Percentiles rank a stretch among this genome's conserved stretches.
Conservation (phyloP, 164 flowering plant species). For the Hamamelis virginiana region DNA sequence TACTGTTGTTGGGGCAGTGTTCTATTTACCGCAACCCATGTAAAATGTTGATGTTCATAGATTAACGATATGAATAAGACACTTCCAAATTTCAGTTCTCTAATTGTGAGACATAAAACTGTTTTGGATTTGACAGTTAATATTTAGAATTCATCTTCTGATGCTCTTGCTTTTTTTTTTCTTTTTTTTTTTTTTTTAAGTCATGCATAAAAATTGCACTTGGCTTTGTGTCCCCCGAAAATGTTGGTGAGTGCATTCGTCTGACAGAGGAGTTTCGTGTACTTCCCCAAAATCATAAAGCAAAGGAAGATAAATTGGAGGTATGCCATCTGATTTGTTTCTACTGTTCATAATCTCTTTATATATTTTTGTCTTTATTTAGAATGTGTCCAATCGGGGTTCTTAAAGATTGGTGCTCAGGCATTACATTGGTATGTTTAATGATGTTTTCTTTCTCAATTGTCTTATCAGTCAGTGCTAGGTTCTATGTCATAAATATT, state of each 20-base stretch:
- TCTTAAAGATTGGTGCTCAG: not conserved
- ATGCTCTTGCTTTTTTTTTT: not conserved
- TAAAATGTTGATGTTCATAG: too few relatives aligned
- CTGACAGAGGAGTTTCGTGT: not conserved
- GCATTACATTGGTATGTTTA: too few relatives aligned
- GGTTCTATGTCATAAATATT: too few relatives aligned
- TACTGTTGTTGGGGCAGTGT: too few relatives aligned
- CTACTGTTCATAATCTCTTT: not conserved
- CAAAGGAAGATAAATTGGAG: not conserved
- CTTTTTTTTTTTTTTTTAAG: too few relatives aligned
- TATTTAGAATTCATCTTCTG: not conserved
- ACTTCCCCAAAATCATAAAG: not conserved
- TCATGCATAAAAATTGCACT: not conserved
- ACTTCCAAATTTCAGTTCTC: not conserved
- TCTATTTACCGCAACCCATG: too few relatives aligned
- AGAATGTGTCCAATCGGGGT: not conserved
- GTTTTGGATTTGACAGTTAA: not conserved
- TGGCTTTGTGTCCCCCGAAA: not conserved
- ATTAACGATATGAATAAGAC: too few relatives aligned
- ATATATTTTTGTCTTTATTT: not conserved
- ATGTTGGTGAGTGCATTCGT: slow-evolving; percentile 1
- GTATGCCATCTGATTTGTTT: not conserved
- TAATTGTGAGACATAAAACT: not conserved
- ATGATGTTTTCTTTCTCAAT: too few relatives aligned
- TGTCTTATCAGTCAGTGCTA: too few relatives aligned